A percentile compares a stretch with the other conserved stretches of the same genome.
These are phyloP conservation scores for Cladosporium sp. DNA, from an alignment of 2,329 filamentous ascomycete genomes.

Conservation along the genomic window DNA sequence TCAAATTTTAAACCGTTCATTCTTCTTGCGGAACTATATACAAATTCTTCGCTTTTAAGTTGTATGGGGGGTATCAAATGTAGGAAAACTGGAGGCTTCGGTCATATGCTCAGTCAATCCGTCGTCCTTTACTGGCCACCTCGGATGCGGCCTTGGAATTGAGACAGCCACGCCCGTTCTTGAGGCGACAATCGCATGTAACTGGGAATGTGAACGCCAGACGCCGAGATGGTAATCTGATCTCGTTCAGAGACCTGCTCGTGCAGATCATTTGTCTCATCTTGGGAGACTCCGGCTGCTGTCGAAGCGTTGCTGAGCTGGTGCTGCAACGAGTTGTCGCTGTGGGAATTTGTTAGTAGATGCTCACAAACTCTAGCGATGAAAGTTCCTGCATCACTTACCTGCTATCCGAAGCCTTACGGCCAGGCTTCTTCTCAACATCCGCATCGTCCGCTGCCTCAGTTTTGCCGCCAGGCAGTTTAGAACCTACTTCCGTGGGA, in stretches of 20 bases:
- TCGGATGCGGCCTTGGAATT: constrained; percentile 4
- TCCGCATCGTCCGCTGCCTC: constrained; percentile 17
- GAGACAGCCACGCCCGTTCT: background rate
- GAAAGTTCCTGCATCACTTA: too few relatives aligned
- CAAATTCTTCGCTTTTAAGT: too few relatives aligned
- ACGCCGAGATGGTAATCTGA: constrained; percentile 3
- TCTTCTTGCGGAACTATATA: too few relatives aligned
- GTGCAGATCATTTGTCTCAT: too few relatives aligned
- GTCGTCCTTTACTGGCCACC: too few relatives aligned
- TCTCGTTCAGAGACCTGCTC: background rate
- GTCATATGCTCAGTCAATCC: too few relatives aligned
- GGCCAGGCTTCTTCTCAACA: constrained; percentile 13
- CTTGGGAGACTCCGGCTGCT: background rate
- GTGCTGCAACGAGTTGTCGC: constrained; percentile 8
- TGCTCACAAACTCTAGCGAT: too few relatives aligned
- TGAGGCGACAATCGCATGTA: constrained; percentile 2
- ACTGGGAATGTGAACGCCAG: background rate
- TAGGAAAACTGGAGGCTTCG: background rate
- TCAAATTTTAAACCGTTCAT: too few relatives aligned
- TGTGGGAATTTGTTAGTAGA: background rate
- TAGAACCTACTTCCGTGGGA: constrained; percentile 33
- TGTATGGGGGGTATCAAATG: background rate
- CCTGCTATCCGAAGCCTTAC: constrained; percentile 16
- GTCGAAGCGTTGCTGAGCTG: background rate
- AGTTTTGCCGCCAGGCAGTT: constrained; percentile 22